Evolutionary conservation across 2,329 filamentous ascomycete genomes (phyloP).

Genomic region (Claviceps sp.): DNA sequence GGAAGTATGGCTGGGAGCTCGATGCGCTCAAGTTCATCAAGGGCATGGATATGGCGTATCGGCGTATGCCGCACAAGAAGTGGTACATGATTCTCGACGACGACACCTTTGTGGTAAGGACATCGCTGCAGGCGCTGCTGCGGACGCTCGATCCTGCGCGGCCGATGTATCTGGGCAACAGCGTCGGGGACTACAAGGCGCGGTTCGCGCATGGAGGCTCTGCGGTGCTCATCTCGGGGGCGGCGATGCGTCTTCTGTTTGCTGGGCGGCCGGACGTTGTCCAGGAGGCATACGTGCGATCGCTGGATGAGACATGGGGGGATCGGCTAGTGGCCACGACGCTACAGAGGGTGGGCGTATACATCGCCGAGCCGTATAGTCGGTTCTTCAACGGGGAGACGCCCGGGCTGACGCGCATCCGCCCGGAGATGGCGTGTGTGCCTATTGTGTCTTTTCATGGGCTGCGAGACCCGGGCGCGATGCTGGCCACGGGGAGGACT

Average conservation of each 20-base stretch:
- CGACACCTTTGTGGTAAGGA: conserved; percentile 40
- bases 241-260: conserved; percentile 34
- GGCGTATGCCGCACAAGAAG: conserved; percentile 37
- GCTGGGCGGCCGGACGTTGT: conserved; percentile 26
- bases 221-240: conserved; percentile 37
- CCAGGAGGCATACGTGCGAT: conserved; percentile 30
- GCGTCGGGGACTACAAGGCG: conserved; percentile 40
- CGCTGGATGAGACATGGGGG: conserved; percentile 38
- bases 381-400: conserved; percentile 43
- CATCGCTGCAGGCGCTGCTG: conserved; percentile 34
- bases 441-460: conserved; percentile 42
- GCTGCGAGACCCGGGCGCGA: conserved; percentile 29
- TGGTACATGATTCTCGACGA: conserved; percentile 47
- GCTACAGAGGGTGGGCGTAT: conserved; percentile 38
- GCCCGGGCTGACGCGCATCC: conserved; percentile 34
- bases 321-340: conserved; percentile 41
- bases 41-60: conserved; percentile 38
- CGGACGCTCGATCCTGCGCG: conserved; percentile 32
- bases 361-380: conserved; percentile 40
- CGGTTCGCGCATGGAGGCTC: conserved; percentile 46
- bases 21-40: conserved; percentile 42
- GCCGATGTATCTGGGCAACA: conserved; percentile 41
- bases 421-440: conserved; percentile 36
- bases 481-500: conserved; percentile 29
- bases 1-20: conserved; percentile 32